Evolutionary conservation across 2,329 filamentous ascomycete genomes (phyloP).

Genomic region (Trichophyton equinum): DNA sequence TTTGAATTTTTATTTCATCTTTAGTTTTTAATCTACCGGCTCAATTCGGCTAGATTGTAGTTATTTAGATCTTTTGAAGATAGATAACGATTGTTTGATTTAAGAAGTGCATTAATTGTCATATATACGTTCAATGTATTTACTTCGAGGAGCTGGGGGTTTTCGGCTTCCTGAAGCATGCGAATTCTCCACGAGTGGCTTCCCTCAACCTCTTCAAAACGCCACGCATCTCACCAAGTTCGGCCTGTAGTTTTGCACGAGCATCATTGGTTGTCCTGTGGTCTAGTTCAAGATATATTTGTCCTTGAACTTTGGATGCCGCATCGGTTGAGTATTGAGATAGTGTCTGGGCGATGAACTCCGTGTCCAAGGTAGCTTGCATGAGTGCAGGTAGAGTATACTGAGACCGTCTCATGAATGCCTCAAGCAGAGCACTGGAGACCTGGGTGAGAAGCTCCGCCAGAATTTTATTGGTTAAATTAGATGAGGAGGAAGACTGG

Average conservation of each 20-base stretch:
- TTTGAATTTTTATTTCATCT: neutral
- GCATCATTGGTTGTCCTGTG: slow-evolving; percentile 79
- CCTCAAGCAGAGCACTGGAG: slow-evolving; percentile 64
- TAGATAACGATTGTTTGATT: neutral
- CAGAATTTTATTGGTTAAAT: slow-evolving; percentile 67
- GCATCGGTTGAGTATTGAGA: slow-evolving; percentile 77
- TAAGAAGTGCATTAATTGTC: neutral
- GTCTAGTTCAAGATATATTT: slow-evolving; percentile 87
- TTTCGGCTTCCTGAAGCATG: slow-evolving; percentile 62
- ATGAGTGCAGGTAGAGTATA: slow-evolving; percentile 76
- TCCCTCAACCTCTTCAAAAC: slow-evolving; percentile 76
- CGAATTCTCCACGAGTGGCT: slow-evolving; percentile 71
- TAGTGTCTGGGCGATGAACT: slow-evolving; percentile 90
- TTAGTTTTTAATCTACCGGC: neutral
- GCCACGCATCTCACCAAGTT: slow-evolving; percentile 78
- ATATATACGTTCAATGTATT: neutral
- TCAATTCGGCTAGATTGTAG: neutral
- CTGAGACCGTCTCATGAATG: slow-evolving; percentile 54
- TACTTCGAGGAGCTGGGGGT: neutral
- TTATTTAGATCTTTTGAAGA: too few relatives aligned
- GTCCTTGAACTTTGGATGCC: slow-evolving; percentile 67
- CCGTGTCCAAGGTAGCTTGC: slow-evolving; percentile 94
- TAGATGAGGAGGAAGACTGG: slow-evolving; percentile 55
- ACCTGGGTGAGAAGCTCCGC: slow-evolving; percentile 76
- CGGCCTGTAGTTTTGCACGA: slow-evolving; percentile 63